Evolutionary conservation across 192 early-diverging fungal species (phyloP).

Genomic region (Diversispora epigaea): DNA sequence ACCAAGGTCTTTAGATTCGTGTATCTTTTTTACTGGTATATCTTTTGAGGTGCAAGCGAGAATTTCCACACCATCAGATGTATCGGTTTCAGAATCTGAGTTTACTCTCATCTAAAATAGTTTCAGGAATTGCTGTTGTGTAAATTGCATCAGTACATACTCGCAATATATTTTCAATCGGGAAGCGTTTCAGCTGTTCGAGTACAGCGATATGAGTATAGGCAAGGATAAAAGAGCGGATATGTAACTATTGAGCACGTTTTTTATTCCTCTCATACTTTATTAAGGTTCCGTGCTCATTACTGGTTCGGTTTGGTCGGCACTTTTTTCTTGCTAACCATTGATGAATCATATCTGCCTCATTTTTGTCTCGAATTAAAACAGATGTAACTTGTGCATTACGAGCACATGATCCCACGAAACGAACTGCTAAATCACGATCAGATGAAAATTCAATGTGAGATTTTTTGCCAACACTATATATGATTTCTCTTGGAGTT

Average conservation of each 20-base stretch:
- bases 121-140: too few species aligned
- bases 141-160: neutral
- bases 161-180: neutral
- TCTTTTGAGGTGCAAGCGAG: too few species aligned
- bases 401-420: neutral
- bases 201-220: constrained; percentile 16
- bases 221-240: neutral
- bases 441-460: neutral
- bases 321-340: neutral
- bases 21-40: too few species aligned
- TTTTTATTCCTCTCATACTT: neutral
- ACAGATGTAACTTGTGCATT: neutral
- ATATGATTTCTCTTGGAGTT: constrained; percentile 7
- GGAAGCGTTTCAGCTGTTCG: neutral
- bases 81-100: too few species aligned
- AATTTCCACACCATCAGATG: too few species aligned
- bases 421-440: neutral
- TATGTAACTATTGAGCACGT: neutral
- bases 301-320: neutral
- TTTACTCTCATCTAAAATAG: too few species aligned
- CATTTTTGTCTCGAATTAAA: too few species aligned
- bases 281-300: neutral
- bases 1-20: too few species aligned
- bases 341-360: too few species aligned
- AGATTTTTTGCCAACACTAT: constrained; percentile 1